Percentiles rank a stretch among this genome's conserved stretches.
These are phyloP conservation scores for Naganishia kalamii DNA, from an alignment of 768 basidiomycete genomes.

Conservation along the genomic window DNA sequence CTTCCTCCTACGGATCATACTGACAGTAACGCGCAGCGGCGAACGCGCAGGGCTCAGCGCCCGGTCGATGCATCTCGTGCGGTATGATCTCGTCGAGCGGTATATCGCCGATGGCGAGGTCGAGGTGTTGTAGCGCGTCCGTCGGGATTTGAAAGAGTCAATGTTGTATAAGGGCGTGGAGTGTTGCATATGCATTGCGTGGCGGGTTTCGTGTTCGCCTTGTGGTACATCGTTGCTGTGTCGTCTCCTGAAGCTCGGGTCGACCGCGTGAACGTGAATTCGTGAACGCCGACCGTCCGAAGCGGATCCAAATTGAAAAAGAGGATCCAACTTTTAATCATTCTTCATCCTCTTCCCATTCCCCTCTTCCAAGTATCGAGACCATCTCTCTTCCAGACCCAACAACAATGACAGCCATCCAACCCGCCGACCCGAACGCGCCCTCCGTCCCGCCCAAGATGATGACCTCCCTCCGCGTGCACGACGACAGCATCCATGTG, in stretches of 20 bases:
- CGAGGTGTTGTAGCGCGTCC: constrained; percentile 35
- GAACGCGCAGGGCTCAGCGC: constrained; percentile 66
- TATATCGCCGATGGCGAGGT: constrained; percentile 45
- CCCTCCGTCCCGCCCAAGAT: constrained; percentile 35
- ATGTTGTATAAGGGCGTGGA: background rate
- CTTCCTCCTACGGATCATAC: background rate
- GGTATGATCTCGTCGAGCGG: constrained; percentile 64
- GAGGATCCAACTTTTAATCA: background rate
- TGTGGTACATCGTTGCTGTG: no score
- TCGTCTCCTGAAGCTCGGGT: no score
- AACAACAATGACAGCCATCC: constrained; percentile 9
- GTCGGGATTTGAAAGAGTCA: background rate
- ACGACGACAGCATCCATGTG: constrained; percentile 58
- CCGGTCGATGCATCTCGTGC: constrained; percentile 73
- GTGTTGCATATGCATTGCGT: no score
- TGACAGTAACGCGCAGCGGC: constrained; percentile 52
- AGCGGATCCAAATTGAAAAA: background rate
- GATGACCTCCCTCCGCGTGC: constrained; percentile 47
- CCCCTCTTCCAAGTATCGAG: background rate
- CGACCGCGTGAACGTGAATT: no score
- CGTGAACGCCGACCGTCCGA: no score
- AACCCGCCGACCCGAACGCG: constrained; percentile 11
- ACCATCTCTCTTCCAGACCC: background rate
- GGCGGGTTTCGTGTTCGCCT: no score
- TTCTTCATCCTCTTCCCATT: background rate